Conservation (phyloP, 2,329 filamentous ascomycete genomes). For the Aureobasidium lini region DNA sequence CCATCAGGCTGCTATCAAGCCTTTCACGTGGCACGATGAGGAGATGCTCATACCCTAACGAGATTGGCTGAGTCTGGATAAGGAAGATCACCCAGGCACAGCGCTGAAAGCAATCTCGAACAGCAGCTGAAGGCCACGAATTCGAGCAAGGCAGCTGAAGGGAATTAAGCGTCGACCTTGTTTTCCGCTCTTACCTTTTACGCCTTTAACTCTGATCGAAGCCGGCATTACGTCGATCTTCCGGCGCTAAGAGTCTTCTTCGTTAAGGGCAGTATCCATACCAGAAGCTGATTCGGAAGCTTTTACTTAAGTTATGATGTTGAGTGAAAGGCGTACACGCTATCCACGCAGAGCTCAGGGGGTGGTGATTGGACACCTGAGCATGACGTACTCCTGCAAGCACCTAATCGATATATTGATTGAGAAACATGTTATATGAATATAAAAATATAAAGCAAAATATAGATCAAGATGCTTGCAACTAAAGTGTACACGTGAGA, state of each 20-base stretch:
- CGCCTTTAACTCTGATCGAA: neutral
- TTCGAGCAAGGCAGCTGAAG: neutral
- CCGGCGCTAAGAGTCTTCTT: neutral
- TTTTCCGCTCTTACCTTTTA: neutral
- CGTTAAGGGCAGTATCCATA: neutral
- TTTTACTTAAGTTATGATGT: neutral
- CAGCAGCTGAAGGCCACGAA: neutral
- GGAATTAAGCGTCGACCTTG: neutral
- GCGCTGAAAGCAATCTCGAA: neutral
- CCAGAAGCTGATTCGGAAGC: neutral
- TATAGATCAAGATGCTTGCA: neutral
- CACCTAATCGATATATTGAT: neutral
- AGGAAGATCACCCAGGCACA: neutral
- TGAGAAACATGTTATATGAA: neutral
- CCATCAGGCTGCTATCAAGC: neutral
- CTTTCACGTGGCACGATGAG: neutral
- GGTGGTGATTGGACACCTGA: neutral
- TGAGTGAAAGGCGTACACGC: neutral
- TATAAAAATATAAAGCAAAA: neutral
- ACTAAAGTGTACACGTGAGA: neutral
- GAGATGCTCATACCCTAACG: neutral
- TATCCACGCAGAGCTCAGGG: neutral
- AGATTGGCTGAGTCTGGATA: neutral
- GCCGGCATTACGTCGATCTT: neutral
- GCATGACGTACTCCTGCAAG: neutral